Conservation (phyloP, 768 basidiomycete species). For the Lactarius pseudohatsudake region DNA sequence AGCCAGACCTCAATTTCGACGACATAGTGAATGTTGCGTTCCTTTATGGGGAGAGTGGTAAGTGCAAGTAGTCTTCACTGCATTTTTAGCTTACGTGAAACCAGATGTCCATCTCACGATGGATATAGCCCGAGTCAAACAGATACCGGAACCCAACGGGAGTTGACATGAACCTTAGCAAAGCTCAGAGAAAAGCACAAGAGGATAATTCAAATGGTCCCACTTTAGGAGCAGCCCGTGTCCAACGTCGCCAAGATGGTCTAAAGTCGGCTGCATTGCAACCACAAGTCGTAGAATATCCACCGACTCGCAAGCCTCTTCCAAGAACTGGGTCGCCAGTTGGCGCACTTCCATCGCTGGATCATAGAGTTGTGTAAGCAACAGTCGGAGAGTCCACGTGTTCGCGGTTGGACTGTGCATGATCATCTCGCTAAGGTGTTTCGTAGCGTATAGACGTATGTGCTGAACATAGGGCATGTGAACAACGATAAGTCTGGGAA, state of each 20-base stretch:
- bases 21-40: constrained; percentile 90
- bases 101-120: constrained; percentile 95
- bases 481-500: neutral
- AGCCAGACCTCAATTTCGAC: constrained; percentile 93
- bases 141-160: constrained; percentile 91
- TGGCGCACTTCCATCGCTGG: constrained; percentile 87
- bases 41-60: constrained; percentile 47
- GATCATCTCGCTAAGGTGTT: constrained; percentile 80
- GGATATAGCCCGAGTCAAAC: constrained; percentile 88
- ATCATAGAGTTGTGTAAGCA: constrained; percentile 95
- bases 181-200: neutral
- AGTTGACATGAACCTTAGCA: constrained; percentile 86
- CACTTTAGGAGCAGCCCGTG: constrained; percentile 87
- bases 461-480: constrained; percentile 48
- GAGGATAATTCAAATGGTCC: constrained; percentile 32
- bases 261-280: constrained; percentile 91
- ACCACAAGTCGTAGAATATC: constrained; percentile 88
- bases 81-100: constrained; percentile 64
- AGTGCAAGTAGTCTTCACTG: neutral
- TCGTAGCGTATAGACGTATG: constrained; percentile 85
- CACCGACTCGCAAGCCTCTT: constrained; percentile 84
- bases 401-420: constrained; percentile 62
- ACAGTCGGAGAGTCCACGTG: constrained; percentile 86
- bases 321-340: constrained; percentile 83
- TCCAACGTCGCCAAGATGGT: constrained; percentile 92